Evolutionary conservation across 176 grass and related monocot genomes (phyloP).

Genomic region (Guadua angustifolia): DNA sequence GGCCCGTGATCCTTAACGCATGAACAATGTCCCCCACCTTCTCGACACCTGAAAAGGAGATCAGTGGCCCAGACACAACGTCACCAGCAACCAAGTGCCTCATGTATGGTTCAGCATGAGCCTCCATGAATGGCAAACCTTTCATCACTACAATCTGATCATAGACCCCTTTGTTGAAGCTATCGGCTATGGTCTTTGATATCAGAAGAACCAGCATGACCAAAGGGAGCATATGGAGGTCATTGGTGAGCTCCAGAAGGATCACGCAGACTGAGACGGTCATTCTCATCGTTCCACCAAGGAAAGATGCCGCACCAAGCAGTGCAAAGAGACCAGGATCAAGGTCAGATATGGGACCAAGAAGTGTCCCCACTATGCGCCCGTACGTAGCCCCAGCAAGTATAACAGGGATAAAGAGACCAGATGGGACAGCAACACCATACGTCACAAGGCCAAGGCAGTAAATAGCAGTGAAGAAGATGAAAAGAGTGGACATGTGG

Average conservation of each 20-base stretch:
- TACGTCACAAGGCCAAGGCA: slow-evolving; percentile 84
- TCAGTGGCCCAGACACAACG: slow-evolving; percentile 71
- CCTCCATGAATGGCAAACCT: slow-evolving; percentile 92
- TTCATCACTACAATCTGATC: slow-evolving; percentile 94
- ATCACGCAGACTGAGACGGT: slow-evolving; percentile 92
- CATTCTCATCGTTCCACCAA: slow-evolving; percentile 96
- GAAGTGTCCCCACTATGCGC: slow-evolving; percentile 75
- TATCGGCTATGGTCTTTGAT: slow-evolving; percentile 87
- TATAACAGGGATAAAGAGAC: slow-evolving; percentile 93
- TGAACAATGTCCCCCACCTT: slow-evolving; percentile 72
- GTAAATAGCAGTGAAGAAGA: slow-evolving; percentile 79
- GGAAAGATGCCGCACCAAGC: slow-evolving; percentile 84
- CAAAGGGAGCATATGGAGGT: slow-evolving; percentile 83
- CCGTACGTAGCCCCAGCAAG: slow-evolving; percentile 85
- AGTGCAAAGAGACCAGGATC: slow-evolving; percentile 84
- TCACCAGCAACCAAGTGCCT: slow-evolving; percentile 70
- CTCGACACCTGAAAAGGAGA: slow-evolving; percentile 79
- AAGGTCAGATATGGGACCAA: slow-evolving; percentile 68
- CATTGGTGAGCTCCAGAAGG: slow-evolving; percentile 92
- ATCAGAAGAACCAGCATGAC: slow-evolving; percentile 97
- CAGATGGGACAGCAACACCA: slow-evolving; percentile 86
- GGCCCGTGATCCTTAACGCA: slow-evolving; percentile 75
- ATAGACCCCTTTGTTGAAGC: slow-evolving; percentile 88
- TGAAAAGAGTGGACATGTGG: slow-evolving; percentile 68
- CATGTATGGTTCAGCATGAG: slow-evolving; percentile 90